Base-by-base conservation (phyloP, 345 rosid genomes). In the Streptanthus diversifolius region DNA sequence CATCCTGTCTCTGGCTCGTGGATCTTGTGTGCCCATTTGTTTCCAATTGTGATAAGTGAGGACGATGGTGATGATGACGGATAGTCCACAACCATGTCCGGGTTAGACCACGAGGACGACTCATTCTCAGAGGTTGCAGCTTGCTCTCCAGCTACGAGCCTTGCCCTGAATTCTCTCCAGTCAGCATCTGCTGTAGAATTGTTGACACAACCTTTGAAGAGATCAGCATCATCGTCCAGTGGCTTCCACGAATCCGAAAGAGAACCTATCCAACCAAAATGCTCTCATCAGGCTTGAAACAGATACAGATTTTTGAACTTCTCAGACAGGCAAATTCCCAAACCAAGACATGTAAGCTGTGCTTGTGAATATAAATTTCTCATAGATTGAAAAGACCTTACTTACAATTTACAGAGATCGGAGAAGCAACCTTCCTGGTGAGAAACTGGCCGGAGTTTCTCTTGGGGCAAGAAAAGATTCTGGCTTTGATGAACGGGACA, bases 1-100 rank as follows among this genome's bases (percentile, higher is more conserved):
- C 96, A 88, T 5, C 99, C 99, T 76, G 84, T 81, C 78, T 95
- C 96, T 10, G 91, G 91, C 74, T 85, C 85, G 60, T 82, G 80
- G 73, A 95, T 85, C 45, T 79, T 70, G 55, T 95, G 97, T 29
- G 95, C 96, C 99, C 99, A 95, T 82, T 81, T 90, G 53, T 64
- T 80, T 8, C 89, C 90, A 11, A 83, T 15, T 32, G 72, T 15
- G 58, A 80, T 66, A 7, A 63, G 66, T 63, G 80, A 63, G 7
- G 79, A 65, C 5, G 71, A 49, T 9, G 59, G 58, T 9, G 82
- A 43, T 43, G 76, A 52, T n/a, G 63, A 62, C 5, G 82, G 80
- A n/a, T 32, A 77, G 56, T 82, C 81, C 53, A 66, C 63, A 2
- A 56, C 76, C 5, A 70, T 37, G 36, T 82, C 91, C 1, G 65